Evolutionary conservation across 192 early-diverging fungal genomes (phyloP).

Genomic region (Glomus cerebriforme): DNA sequence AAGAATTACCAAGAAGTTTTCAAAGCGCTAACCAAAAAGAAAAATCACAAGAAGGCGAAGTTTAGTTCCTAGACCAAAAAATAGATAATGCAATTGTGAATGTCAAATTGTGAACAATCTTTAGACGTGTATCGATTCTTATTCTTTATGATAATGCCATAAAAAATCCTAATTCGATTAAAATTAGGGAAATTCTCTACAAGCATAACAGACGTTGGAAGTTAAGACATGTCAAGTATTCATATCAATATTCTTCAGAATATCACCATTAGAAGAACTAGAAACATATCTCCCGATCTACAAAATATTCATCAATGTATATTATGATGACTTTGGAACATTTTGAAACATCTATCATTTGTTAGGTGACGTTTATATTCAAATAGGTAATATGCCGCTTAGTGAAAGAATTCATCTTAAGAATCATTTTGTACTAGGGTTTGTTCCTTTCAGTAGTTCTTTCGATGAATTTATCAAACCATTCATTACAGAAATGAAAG

Average conservation of each 20-base stretch:
- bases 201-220: not conserved
- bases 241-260: not conserved
- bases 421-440: not conserved
- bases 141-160: not conserved
- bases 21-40: not conserved
- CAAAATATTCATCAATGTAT: not conserved
- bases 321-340: not conserved
- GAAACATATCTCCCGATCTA: no score
- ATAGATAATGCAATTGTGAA: no score
- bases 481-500: not conserved
- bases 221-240: not conserved
- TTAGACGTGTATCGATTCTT: not conserved
- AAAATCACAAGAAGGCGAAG: not conserved
- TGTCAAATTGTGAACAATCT: not conserved
- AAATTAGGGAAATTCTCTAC: no score
- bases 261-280: not conserved
- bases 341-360: not conserved
- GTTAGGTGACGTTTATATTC: no score
- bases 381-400: no score
- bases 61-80: not conserved
- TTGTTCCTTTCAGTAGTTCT: not conserved
- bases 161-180: not conserved
- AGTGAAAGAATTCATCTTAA: not conserved
- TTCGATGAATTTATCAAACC: slow-evolving; percentile 7
- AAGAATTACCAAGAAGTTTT: no score